These are phyloP conservation scores for Leccinellum albellum DNA, from an alignment of 768 basidiomycete genomes.

Conservation along the genomic window DNA sequence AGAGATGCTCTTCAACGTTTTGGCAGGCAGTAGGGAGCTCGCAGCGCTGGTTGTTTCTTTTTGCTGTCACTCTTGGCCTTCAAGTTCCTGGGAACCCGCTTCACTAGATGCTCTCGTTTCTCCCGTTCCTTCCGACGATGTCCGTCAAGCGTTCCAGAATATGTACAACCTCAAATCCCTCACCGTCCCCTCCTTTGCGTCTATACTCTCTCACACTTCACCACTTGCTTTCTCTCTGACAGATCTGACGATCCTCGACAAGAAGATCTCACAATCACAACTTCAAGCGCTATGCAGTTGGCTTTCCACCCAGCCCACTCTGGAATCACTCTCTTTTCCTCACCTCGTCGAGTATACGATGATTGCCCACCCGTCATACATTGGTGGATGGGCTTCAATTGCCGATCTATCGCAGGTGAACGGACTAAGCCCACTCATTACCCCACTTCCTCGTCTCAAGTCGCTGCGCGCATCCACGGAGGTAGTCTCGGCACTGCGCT, in stretches of 20 bases:
- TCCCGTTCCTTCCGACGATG: constrained; percentile 11
- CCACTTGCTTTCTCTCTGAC: constrained; percentile 21
- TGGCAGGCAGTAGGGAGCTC: constrained; percentile 20
- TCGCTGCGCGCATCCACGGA: constrained; percentile 27
- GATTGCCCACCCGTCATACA: neutral
- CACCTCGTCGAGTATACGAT: constrained; percentile 17
- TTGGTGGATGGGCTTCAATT: constrained; percentile 9
- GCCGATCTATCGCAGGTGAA: neutral
- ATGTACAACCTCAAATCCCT: constrained; percentile 29
- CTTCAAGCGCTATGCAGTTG: constrained; percentile 19
- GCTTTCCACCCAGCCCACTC: constrained; percentile 22
- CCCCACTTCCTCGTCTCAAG: constrained; percentile 24
- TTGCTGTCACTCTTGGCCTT: constrained; percentile 22
- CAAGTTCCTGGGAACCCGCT: constrained; percentile 3
- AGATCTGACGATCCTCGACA: constrained; percentile 29
- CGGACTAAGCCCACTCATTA: neutral
- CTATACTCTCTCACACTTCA: constrained; percentile 17
- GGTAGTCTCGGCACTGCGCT: constrained; percentile 18
- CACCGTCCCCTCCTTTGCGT: constrained; percentile 24
- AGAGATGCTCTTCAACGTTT: constrained; percentile 16
- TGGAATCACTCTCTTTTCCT: constrained; percentile 29
- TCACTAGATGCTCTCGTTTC: constrained; percentile 6
- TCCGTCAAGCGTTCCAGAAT: constrained; percentile 26
- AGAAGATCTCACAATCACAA: constrained; percentile 21
- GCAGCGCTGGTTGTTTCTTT: constrained; percentile 24